Evolutionary conservation across 2,329 filamentous ascomycete genomes (phyloP).

Genomic region (Fusarium armeniacum): DNA sequence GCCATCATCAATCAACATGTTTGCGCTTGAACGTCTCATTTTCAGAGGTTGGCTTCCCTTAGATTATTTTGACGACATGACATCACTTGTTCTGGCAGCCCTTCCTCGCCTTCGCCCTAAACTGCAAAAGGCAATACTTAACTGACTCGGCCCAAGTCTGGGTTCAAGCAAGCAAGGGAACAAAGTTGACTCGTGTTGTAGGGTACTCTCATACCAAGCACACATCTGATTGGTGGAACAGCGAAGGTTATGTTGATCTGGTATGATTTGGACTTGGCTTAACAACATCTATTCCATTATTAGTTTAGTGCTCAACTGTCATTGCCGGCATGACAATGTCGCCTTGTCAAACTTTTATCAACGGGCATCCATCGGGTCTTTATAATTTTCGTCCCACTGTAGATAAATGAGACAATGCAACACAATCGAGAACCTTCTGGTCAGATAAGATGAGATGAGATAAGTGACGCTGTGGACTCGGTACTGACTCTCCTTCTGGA

Average conservation of each 20-base stretch:
- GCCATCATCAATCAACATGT: not conserved
- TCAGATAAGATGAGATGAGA: not conserved
- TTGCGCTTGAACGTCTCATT: not conserved
- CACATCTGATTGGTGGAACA: not conserved
- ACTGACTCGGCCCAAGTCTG: too few relatives aligned
- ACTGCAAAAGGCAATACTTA: not conserved
- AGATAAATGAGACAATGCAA: not conserved
- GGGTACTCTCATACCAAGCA: not conserved
- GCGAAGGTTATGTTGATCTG: not conserved
- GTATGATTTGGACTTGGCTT: not conserved
- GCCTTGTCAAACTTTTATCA: not conserved
- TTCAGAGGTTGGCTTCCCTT: not conserved
- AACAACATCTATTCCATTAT: not conserved
- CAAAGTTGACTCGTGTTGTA: not conserved
- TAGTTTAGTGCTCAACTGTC: not conserved
- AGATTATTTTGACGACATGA: not conserved
- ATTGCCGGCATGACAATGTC: not conserved
- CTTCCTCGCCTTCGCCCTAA: not conserved
- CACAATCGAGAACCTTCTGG: not conserved
- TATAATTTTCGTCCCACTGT: not conserved
- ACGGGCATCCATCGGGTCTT: not conserved
- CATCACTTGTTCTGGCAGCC: not conserved
- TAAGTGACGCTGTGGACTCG: not conserved
- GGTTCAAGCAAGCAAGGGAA: not conserved
- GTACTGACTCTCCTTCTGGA: not conserved